Evolutionary conservation across 306 rosid genomes (phyloP), one percentile per base, ranked within the genome.

Genomic region (Prunus armeniaca): DNA sequence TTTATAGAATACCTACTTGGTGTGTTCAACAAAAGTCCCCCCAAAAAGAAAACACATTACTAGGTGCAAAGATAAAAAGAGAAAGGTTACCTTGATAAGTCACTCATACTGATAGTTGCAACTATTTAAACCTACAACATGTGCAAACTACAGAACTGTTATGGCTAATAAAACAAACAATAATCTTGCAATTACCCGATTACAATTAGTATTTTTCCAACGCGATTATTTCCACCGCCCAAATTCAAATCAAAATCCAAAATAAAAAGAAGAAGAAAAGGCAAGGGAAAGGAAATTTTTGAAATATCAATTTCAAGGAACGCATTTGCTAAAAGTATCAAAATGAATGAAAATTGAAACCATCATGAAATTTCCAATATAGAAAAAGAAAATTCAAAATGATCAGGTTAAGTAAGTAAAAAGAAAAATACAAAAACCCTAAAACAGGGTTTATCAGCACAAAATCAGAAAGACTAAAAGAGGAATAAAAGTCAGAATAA

Each of bases 71-170:
- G 19, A 70, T 12, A 30, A 2, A 0, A 62, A 27, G 17, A 60
- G 69, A 45, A 45, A 45, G 9, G 1, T 72, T 78, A 85, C 88
- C 86, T 67, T 22, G 88, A 77, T 55, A 45, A 71, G 85, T 72
- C 86, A 13, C 79, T 86, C 88, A 85, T 82, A 45, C 25, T 15
- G 51, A 38, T 24, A 45, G 52, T 32, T 19, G 49, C 56, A 27
- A 20, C 46, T 72, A 50, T 56, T 70, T 24, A 56, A 66, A 61
- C 78, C 86, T 66, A 49, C 60, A 78, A 63, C 55, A 25, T 64
- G 47, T 45, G 30, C 43, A 52, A 60, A 43, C 34, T 55, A 28
- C 45, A 57, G 32, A 60, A 78, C 3, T 41, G 55, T 57, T 22
- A 73, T 24, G 18, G 38, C 71, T 63, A 28, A 38, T 15, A 11